phyloP scores from a whole-genome alignment of 768 basidiomycete species.

The Lactarius deliciosus region DNA sequence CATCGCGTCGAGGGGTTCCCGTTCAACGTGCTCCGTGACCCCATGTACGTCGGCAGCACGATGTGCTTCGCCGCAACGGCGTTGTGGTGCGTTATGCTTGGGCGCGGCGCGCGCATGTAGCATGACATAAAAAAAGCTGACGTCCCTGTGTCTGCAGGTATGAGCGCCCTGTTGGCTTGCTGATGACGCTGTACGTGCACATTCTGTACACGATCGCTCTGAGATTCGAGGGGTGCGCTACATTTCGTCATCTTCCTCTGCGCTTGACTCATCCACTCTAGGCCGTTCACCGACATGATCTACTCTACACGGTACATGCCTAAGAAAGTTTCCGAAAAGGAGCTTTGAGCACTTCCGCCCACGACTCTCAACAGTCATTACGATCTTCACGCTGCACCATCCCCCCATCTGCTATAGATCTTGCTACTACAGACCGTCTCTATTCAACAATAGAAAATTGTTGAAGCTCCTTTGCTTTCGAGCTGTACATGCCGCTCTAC shows the following conservation, averaged over 20 bases:
- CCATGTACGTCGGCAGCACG: slow-evolving; percentile 97
- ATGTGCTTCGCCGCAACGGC: slow-evolving; percentile 85
- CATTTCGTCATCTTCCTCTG: slow-evolving; percentile 35
- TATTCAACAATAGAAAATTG: slow-evolving; percentile 13
- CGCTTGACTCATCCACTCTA: slow-evolving; percentile 5
- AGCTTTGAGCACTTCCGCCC: slow-evolving; percentile 29
- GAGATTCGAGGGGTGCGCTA: slow-evolving; percentile 80
- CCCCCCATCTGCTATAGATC: neutral
- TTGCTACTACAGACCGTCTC: neutral
- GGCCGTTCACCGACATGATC: slow-evolving; percentile 80
- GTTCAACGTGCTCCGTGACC: slow-evolving; percentile 88
- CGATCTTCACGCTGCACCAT: neutral
- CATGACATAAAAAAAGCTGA: neutral
- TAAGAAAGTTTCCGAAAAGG: slow-evolving; percentile 32
- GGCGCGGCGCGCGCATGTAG: neutral
- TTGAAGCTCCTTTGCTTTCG: neutral
- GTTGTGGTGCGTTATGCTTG: slow-evolving; percentile 62
- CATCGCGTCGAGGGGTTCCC: slow-evolving; percentile 93
- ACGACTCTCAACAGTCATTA: slow-evolving; percentile 24
- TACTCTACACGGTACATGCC: slow-evolving; percentile 54
- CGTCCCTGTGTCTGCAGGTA: slow-evolving; percentile 50
- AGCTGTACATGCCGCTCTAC: neutral
- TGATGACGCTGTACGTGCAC: slow-evolving; percentile 80
- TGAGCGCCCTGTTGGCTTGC: slow-evolving; percentile 79
- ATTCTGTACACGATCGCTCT: slow-evolving; percentile 82